These are phyloP conservation scores for Acer campestre DNA, from an alignment of 345 rosid genomes.

Conservation along the genomic window DNA sequence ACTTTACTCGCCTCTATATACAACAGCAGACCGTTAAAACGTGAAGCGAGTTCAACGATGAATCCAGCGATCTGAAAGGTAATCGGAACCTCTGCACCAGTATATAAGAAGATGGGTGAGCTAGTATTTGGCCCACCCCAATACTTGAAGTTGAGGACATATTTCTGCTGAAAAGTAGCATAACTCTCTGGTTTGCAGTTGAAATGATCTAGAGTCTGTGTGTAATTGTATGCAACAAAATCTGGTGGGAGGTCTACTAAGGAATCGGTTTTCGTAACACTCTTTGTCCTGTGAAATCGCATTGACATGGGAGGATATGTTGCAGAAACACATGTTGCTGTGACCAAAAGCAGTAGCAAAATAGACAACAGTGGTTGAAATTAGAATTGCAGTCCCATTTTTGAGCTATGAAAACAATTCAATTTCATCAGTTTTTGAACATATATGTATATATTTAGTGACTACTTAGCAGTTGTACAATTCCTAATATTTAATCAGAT, in stretches of 20 bases:
- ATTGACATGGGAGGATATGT: conserved; percentile 16
- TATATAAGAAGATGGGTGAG: conserved; percentile 22
- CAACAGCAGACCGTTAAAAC: conserved; percentile 26
- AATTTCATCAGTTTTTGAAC: not conserved
- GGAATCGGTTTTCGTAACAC: not conserved
- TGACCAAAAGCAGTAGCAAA: not conserved
- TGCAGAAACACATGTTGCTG: conserved; percentile 4
- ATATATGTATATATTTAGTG: not conserved
- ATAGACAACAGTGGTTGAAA: not conserved
- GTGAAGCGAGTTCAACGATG: conserved; percentile 24
- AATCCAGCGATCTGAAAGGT: not conserved
- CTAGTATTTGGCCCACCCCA: conserved; percentile 29
- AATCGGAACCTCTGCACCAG: conserved; percentile 16
- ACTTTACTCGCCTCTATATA: conserved; percentile 29
- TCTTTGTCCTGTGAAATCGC: not conserved
- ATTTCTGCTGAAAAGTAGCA: conserved; percentile 32
- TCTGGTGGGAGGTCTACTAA: conserved; percentile 14
- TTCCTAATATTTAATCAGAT: too few relatives aligned
- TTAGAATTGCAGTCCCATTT: conserved; percentile 6
- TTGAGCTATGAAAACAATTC: not conserved
- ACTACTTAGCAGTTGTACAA: too few relatives aligned
- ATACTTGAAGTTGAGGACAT: conserved; percentile 25
- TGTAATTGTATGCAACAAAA: conserved; percentile 21
- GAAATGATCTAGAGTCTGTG: conserved; percentile 36
- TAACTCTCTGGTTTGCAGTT: conserved; percentile 34